Conservation (phyloP, 1,284 basidiomycete species). For the Coriolopsis trogii region DNA sequence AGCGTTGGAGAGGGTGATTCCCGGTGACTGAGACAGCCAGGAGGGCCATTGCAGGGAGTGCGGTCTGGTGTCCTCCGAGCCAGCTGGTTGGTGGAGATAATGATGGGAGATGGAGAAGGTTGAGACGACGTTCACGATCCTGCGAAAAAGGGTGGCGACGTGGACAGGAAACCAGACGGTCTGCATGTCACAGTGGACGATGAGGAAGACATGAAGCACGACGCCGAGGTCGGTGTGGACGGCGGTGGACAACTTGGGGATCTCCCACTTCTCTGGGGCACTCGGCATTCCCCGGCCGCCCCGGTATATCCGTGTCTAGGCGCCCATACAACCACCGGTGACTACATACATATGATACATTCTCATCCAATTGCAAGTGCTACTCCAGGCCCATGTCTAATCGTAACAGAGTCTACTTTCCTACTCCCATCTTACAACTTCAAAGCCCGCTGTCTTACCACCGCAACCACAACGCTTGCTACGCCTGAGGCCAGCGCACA, state of each 20-base stretch:
- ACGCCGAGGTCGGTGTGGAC: slow-evolving; percentile 6
- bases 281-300: background rate
- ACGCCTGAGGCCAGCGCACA: slow-evolving; percentile 27
- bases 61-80: slow-evolving; percentile 12
- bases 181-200: slow-evolving; percentile 43
- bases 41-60: slow-evolving; percentile 20
- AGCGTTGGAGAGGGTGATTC: too few relatives aligned
- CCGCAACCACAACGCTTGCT: slow-evolving; percentile 23
- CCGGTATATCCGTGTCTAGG: too few relatives aligned
- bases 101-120: slow-evolving; percentile 67
- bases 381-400: too few relatives aligned
- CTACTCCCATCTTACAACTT: too few relatives aligned
- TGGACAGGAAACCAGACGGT: slow-evolving; percentile 61
- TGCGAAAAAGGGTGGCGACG: slow-evolving; percentile 59
- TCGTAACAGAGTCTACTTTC: too few relatives aligned
- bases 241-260: background rate
- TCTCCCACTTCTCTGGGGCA: background rate
- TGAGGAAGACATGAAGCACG: slow-evolving; percentile 26
- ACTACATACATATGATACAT: too few relatives aligned
- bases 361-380: too few relatives aligned
- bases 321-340: too few relatives aligned
- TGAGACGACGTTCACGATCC: slow-evolving; percentile 68
- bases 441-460: slow-evolving; percentile 10
- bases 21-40: slow-evolving; percentile 18
- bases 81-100: slow-evolving; percentile 43